Base-by-base conservation (phyloP, 75 land plant genomes). In the Sequoia sempervirens region DNA sequence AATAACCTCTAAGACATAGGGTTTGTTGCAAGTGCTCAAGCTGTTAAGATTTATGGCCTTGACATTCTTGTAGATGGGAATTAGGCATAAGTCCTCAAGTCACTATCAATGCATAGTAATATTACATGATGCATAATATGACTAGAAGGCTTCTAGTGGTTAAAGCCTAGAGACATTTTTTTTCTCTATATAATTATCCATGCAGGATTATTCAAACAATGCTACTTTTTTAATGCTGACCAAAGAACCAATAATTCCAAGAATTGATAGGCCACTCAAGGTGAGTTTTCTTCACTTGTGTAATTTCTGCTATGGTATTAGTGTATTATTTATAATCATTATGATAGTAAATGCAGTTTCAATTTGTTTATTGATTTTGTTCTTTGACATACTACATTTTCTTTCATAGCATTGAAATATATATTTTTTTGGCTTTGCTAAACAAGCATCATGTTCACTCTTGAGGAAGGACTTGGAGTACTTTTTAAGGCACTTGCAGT, bases 161-260 rank as follows among this genome's bases (percentile, higher is more conserved):
- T 46, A 52, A 45, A 30, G 80, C n/a, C 78, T 70, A 30, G 46
- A 76, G 80, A 43, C 54, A 74, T 14, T 30, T 26, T 0, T 53
- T 5, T n/a, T 6, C 32, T n/a, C 12, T 32, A 38, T 75, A 3
- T 40, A 2, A 20, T 75, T 83, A 47, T 40, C n/a, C 28, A 61
- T 64, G 46, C 95, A 95, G 96, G 96, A 97, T 90, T 90, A 90
- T 73, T 40, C 53, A 53, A 92, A 88, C 75, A 97, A 95, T 66
- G 84, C 96, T 13, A 96, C 11, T 34, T 97, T 97, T 83, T 83
- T 97, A 36, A 88, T 97, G 82, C 91, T 97, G 82, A 95, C 96
- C 26, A 87, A 96, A 68, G 98, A 97, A 83, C 99, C 99, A 34
- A 85, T 97, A 75, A 94, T 97, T 82, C 94, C 98, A 72, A 86